A percentile compares a stretch with the other conserved stretches of the same genome.
Evolutionary conservation across 495 filamentous ascomycete genomes (phyloP).

Genomic region (Penicillium cataractarum): DNA sequence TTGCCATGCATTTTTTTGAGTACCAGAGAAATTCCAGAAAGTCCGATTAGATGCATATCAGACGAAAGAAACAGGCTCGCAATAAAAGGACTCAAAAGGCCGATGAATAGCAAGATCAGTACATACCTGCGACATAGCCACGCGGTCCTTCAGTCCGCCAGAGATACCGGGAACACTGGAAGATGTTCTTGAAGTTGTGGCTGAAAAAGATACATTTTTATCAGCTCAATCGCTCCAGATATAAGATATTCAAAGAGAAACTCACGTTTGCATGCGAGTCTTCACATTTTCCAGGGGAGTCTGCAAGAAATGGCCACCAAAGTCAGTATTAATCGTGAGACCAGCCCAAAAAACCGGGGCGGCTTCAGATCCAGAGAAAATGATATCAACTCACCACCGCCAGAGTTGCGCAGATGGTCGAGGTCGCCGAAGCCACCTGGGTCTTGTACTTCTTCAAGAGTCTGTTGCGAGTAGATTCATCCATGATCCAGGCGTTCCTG

Average conservation of each 20-base stretch:
- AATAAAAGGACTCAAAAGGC: background rate
- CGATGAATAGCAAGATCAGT: background rate
- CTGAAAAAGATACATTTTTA: slow-evolving; percentile 22
- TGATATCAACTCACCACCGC: slow-evolving; percentile 43
- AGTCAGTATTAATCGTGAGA: slow-evolving; percentile 8
- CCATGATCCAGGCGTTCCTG: slow-evolving; percentile 42
- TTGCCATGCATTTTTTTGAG: background rate
- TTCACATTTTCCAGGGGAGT: slow-evolving; percentile 54
- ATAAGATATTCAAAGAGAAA: slow-evolving; percentile 4
- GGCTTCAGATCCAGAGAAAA: background rate
- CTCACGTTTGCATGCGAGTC: slow-evolving; percentile 56
- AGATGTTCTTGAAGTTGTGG: slow-evolving; percentile 48
- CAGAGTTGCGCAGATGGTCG: slow-evolving; percentile 49
- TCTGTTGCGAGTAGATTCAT: slow-evolving; percentile 43
- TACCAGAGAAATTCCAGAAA: background rate
- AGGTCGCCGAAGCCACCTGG: slow-evolving; percentile 49
- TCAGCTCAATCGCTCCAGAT: background rate
- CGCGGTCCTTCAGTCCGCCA: slow-evolving; percentile 52
- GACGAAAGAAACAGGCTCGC: background rate
- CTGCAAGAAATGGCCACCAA: slow-evolving; percentile 21
- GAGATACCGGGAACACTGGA: slow-evolving; percentile 46
- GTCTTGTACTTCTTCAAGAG: slow-evolving; percentile 51
- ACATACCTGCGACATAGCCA: slow-evolving; percentile 51
- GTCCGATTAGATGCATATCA: background rate
- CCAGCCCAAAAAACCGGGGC: background rate